Percentiles rank a stretch among this genome's conserved stretches.
These are phyloP conservation scores for Oryza officinalis DNA, from an alignment of 176 grass and related monocot species.

Conservation along the genomic window DNA sequence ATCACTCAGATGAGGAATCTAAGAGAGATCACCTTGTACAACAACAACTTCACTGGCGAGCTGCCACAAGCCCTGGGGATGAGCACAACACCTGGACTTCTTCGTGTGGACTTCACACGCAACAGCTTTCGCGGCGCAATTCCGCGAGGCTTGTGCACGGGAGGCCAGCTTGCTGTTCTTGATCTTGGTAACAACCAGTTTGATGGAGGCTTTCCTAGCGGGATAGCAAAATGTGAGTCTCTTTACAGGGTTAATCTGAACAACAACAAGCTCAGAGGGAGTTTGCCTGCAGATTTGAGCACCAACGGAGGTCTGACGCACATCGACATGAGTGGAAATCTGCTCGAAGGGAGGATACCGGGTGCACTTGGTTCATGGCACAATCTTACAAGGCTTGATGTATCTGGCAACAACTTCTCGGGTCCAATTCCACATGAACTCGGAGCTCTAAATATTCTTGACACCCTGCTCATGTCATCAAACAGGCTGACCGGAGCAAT, in stretches of 20 bases:
- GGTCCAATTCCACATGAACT: slow-evolving; percentile 59
- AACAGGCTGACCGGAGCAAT: slow-evolving; percentile 53
- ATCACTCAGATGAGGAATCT: slow-evolving; percentile 50
- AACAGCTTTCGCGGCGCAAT: slow-evolving; percentile 52
- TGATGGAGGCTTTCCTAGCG: slow-evolving; percentile 30
- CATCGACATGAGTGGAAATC: slow-evolving; percentile 62
- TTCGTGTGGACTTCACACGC: slow-evolving; percentile 43
- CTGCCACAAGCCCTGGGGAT: slow-evolving; percentile 49
- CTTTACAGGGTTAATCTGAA: slow-evolving; percentile 52
- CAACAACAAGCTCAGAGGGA: slow-evolving; percentile 40
- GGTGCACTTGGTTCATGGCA: slow-evolving; percentile 39
- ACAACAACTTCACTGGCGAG: slow-evolving; percentile 47
- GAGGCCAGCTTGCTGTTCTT: slow-evolving; percentile 46
- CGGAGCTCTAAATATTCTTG: slow-evolving; percentile 38
- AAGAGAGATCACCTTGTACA: slow-evolving; percentile 39
- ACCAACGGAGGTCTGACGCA: slow-evolving; percentile 46
- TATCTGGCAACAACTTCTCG: slow-evolving; percentile 48
- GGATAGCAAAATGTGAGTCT: slow-evolving; percentile 43
- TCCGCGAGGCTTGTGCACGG: slow-evolving; percentile 47
- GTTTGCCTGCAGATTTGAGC: slow-evolving; percentile 30
- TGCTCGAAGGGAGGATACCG: slow-evolving; percentile 51
- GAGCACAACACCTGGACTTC: slow-evolving; percentile 45
- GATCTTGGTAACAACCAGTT: slow-evolving; percentile 52
- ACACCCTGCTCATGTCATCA: slow-evolving; percentile 40
- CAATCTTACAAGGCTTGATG: slow-evolving; percentile 66